Evolutionary conservation across 345 rosid species (phyloP).

Genomic region (Pistacia vera): DNA sequence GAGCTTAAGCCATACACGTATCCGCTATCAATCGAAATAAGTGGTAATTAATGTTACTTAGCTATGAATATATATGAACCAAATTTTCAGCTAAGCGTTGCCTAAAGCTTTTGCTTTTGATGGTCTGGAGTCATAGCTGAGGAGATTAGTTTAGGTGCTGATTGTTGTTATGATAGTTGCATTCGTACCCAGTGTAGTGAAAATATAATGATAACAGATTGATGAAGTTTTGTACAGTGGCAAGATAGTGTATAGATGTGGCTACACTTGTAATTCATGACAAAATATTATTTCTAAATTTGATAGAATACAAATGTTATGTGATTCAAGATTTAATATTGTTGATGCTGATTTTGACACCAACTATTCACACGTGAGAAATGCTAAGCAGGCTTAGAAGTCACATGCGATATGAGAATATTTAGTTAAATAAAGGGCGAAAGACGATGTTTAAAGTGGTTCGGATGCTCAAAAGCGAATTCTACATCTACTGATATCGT

Average conservation of each 20-base stretch:
- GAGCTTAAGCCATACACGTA: constrained; percentile 59
- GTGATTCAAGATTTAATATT: neutral
- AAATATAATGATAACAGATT: neutral
- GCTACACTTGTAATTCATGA: neutral
- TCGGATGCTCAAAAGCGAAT: too few relatives aligned
- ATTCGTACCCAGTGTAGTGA: neutral
- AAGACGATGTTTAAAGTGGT: too few relatives aligned
- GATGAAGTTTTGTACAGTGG: neutral
- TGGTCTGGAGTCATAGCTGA: neutral
- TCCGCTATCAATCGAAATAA: constrained; percentile 77
- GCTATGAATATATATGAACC: too few relatives aligned
- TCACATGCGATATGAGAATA: too few relatives aligned
- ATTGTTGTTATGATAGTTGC: neutral
- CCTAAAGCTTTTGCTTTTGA: neutral
- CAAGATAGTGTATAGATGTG: neutral
- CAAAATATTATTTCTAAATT: neutral
- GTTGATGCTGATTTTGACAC: neutral
- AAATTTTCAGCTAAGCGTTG: too few relatives aligned
- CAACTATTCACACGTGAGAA: too few relatives aligned
- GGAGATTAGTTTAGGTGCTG: neutral
- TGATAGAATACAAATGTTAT: neutral
- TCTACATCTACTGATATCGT: too few relatives aligned
- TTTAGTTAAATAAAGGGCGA: too few relatives aligned
- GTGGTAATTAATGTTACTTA: constrained; percentile 38
- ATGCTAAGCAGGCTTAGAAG: too few relatives aligned